These are phyloP conservation scores for Saksenaea oblongispora DNA, from an alignment of 371 early-diverging fungal genomes.

Conservation along the genomic window DNA sequence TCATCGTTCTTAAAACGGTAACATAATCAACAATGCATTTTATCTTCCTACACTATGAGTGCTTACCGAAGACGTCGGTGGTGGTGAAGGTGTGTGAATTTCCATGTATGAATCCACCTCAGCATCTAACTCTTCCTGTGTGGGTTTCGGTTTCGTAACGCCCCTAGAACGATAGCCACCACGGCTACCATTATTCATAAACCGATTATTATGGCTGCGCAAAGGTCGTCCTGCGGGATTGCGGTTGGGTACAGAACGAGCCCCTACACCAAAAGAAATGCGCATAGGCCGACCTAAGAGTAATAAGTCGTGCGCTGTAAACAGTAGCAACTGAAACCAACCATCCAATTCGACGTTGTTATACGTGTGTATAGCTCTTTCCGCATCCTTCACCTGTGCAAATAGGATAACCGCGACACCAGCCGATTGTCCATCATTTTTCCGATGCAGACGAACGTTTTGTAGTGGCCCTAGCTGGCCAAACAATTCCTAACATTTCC, in stretches of 20 bases:
- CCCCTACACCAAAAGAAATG: constrained; percentile 29
- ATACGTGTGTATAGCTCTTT: constrained; percentile 53
- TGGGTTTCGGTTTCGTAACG: constrained; percentile 33
- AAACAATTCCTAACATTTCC: constrained; percentile 48
- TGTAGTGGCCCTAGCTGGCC: constrained; percentile 53
- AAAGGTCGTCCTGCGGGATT: constrained; percentile 12
- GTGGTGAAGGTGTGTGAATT: not conserved
- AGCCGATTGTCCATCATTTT: constrained; percentile 58
- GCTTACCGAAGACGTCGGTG: constrained; percentile 9
- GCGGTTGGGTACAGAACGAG: not conserved
- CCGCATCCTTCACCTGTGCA: constrained; percentile 48
- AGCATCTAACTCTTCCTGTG: constrained; percentile 49
- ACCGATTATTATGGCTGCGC: constrained; percentile 12
- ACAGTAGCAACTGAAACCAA: constrained; percentile 22
- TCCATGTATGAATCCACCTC: constrained; percentile 57
- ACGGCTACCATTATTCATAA: constrained; percentile 8
- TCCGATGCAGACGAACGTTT: constrained; percentile 54
- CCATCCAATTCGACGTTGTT: constrained; percentile 66
- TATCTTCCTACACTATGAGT: not conserved
- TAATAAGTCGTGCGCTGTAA: not conserved
- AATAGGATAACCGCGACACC: constrained; percentile 66
- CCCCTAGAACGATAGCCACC: constrained; percentile 12
- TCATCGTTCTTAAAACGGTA: not conserved
- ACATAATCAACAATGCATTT: not conserved
- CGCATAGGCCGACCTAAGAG: constrained; percentile 51